Base-by-base conservation (phyloP, 257 asterid genomes). In the Orobanche coerulescens region DNA sequence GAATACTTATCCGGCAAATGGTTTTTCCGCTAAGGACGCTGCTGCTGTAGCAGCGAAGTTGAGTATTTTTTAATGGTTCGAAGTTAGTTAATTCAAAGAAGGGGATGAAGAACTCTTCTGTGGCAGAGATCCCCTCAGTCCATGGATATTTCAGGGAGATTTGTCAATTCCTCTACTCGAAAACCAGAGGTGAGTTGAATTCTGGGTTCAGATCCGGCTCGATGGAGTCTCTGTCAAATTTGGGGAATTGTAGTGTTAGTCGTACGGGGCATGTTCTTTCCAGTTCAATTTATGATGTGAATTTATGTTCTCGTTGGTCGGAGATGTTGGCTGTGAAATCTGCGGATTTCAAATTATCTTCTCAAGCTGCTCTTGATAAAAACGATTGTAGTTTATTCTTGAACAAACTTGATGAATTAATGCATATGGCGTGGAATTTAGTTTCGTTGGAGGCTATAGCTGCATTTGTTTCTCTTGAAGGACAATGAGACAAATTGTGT, bases 1-100 rank as follows among this genome's bases (percentile, higher is more conserved):
- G n/a, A n/a, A n/a, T n/a, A n/a, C n/a, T n/a, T n/a, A 93, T 72
- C 86, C 99, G 0, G 99, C 97, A 4, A 97, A 93, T 51, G 99
- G 99, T 61, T 84, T 95, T 3, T 53, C 85, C 2, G 60, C 82
- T 36, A 93, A 93, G 82, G 99, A 89, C 39, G 90, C 85, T 4
- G 97, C 84, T 13, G 75, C 88, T 0, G 99, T 86, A 3, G 96
- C 96, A 8, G 20, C 94, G 0, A 96, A 85, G 70, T 73, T 84
- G 80, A 78, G 83, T 83, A 2, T 82, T 86, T 40, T 76, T 86
- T 49, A 86, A 78, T 13, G 95, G 86, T 15, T 93, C 99, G 1
- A 93, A 93, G 80, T 51, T 78, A 50, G 83, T 81, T 20, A 74
- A 65, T 30, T 43, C 75, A n/a, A n/a, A n/a, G n/a, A n/a, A n/a